Percentiles rank a stretch among this genome's conserved stretches.
These are phyloP conservation scores for Symmetrospora coprosmae DNA, from an alignment of 768 basidiomycete genomes.

Conservation along the genomic window DNA sequence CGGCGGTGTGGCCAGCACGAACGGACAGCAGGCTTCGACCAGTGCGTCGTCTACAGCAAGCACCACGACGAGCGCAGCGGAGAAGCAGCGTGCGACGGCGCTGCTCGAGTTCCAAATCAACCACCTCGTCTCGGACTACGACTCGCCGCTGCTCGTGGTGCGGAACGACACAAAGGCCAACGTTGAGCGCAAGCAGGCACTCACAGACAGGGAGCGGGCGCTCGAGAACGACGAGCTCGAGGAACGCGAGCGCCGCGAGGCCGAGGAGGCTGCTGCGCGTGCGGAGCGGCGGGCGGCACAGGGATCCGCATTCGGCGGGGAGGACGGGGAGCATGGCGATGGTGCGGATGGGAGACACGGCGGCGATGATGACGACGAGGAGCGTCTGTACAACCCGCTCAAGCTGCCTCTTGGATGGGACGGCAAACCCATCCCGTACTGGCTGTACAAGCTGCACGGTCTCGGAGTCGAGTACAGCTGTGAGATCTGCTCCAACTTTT, in stretches of 20 bases:
- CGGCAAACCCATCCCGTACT: constrained; percentile 96
- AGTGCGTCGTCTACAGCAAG: not conserved
- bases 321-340: constrained; percentile 42
- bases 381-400: constrained; percentile 91
- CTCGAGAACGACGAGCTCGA: constrained; percentile 60
- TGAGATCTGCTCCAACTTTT: constrained; percentile 91
- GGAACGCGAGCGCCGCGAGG: constrained; percentile 35
- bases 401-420: constrained; percentile 96
- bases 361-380: constrained; percentile 69
- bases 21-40: constrained; percentile 16
- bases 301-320: constrained; percentile 39
- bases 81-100: constrained; percentile 19
- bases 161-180: constrained; percentile 86
- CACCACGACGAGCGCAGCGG: not conserved
- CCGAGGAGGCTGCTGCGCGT: constrained; percentile 32
- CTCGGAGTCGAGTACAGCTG: constrained; percentile 95
- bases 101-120: constrained; percentile 44
- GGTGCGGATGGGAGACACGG: constrained; percentile 38
- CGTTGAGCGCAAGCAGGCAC: constrained; percentile 86
- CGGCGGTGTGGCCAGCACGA: constrained; percentile 1
- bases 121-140: constrained; percentile 50
- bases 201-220: constrained; percentile 83
- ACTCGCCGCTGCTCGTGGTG: constrained; percentile 46
- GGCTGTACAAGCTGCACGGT: constrained; percentile 95
- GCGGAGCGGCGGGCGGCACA: constrained; percentile 24